Base-by-base conservation (phyloP, 176 grass and related monocot species). In the maize (Zea mays) region DNA sequence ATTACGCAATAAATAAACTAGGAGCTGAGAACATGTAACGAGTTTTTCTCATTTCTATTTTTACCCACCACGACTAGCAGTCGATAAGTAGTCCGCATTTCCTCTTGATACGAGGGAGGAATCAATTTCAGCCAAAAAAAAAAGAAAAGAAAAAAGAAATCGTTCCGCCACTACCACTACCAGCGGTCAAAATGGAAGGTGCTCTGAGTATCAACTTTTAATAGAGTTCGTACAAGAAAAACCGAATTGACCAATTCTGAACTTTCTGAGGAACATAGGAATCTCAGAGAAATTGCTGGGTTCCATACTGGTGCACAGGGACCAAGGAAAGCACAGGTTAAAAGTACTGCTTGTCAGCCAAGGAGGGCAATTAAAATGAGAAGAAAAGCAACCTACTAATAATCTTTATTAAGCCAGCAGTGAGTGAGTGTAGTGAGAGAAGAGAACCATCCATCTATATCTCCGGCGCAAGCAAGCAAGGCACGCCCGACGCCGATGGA, bases 391-490 rank as follows among this genome's bases (percentile, higher is more conserved):
- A 16, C 49, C 8, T 67, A 47, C 8, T 67, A 47, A 67, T 67
- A 47, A 67, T 75, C 38, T 39, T 39, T 39, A 39, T 39, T 39
- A 39, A 39, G 42, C 13, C 67, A 61, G 0, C 4, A 10, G 33
- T 0, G 15, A 72, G 35, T 7, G 38, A 72, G 40, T 1, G 40
- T 5, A 41, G 40, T 1, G 5, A 41, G 33, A 67, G 21, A 51
- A 6, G 34, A 52, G 75, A 67, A 47, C 2, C 16, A 75, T 75
- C 6, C 40, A 75, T 80, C 70, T 69, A 69, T 68, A 59, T 80
- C 64, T 69, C 11, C 55, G 37, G 45, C 45, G 45, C 43, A 73
- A 67, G 83, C 83, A 85, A 67, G 49, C 65, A 17, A 52, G 50
- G n/a, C 2, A 20, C n/a, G 55, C n/a, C 55, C 2, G 15, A 27